Conservation (phyloP, 176 grass and related monocot species). For the Oryza meridionalis region DNA sequence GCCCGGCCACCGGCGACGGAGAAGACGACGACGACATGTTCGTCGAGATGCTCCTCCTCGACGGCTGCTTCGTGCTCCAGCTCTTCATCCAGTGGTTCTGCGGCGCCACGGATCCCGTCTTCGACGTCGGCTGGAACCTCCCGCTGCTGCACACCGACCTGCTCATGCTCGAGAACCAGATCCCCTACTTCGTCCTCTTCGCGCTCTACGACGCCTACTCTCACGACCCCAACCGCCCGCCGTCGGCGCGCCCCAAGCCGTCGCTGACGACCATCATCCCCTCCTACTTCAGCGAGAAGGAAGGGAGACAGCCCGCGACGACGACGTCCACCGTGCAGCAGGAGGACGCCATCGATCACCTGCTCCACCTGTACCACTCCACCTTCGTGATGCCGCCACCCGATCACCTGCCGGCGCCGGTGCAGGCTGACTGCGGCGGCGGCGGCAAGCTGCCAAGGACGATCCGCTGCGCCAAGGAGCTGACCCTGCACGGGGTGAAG, state of each 20-base stretch:
- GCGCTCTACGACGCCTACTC: not conserved
- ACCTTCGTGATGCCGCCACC: not conserved
- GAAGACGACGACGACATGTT: not conserved
- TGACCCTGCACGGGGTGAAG: not conserved
- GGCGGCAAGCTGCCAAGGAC: not conserved
- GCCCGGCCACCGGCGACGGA: rapidly evolving
- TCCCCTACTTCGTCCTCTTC: slow-evolving; percentile 30
- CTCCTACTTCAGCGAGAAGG: not conserved
- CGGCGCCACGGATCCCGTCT: not conserved
- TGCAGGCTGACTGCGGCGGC: not conserved
- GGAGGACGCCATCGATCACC: not conserved
- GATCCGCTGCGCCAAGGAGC: slow-evolving; percentile 6
- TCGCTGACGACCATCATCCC: not conserved
- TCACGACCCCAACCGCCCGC: not conserved
- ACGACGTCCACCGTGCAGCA: too few species aligned
- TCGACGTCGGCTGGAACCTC: not conserved
- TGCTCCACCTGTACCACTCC: slow-evolving; percentile 12
- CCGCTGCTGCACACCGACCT: not conserved
- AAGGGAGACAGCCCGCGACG: not conserved
- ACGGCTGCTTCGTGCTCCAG: slow-evolving; percentile 33
- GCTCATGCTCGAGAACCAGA: slow-evolving; percentile 27
- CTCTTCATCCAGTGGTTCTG: not conserved
- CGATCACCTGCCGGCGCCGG: too few species aligned
- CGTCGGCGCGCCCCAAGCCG: too few species aligned
- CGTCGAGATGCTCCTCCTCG: slow-evolving; percentile 31